Evolutionary conservation across 805 yeast species (phyloP).

Genomic region (Cyberlindnera saturnus): DNA sequence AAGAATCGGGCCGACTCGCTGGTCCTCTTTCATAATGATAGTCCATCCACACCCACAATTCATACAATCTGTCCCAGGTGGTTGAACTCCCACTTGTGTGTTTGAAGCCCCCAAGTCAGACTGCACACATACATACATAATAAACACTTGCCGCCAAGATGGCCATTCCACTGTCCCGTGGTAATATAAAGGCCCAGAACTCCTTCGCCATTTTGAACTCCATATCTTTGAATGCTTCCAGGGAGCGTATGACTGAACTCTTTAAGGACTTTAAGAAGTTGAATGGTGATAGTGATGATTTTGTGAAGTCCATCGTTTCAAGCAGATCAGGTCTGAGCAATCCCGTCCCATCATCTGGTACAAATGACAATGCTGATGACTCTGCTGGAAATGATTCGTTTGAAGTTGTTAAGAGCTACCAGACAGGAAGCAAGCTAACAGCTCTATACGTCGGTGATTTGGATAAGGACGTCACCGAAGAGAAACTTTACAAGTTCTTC

Average conservation of each 20-base stretch:
- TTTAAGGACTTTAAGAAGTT: constrained; percentile 23
- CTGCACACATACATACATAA: background rate
- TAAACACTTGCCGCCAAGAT: constrained; percentile 1
- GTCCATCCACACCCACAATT: no score
- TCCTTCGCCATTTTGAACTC: constrained; percentile 11
- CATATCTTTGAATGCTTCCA: constrained; percentile 21
- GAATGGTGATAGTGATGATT: constrained; percentile 1
- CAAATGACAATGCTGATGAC: background rate
- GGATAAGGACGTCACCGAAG: constrained; percentile 43
- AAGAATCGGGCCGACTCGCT: no score
- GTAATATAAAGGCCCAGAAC: background rate
- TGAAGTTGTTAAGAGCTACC: constrained; percentile 13
- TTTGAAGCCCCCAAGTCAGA: background rate
- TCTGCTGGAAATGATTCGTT: constrained; percentile 12
- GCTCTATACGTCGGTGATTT: constrained; percentile 59
- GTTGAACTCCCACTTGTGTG: no score
- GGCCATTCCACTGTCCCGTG: background rate
- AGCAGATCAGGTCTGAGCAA: background rate
- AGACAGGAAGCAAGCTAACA: constrained; percentile 7
- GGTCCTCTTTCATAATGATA: no score
- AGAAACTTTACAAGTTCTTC: constrained; percentile 39
- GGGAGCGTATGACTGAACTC: constrained; percentile 22
- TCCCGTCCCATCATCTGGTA: background rate
- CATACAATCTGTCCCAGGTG: no score
- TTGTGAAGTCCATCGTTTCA: background rate